phyloP scores from a whole-genome alignment of 2,329 filamentous ascomycete species.

The Ambrosiella cleistominuta region DNA sequence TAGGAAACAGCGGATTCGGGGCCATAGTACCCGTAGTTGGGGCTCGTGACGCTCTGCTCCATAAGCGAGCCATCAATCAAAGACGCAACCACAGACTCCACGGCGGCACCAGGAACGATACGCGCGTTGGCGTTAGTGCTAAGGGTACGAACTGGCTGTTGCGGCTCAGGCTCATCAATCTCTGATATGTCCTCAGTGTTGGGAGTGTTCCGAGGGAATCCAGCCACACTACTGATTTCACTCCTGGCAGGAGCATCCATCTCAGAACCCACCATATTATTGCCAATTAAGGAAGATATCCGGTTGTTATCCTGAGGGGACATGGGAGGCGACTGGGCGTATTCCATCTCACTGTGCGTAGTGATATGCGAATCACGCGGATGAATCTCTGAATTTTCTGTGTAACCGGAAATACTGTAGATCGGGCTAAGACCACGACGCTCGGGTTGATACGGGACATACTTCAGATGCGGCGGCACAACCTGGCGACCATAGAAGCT shows the following conservation, averaged over 20 bases:
- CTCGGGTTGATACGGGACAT: slow-evolving; percentile 51
- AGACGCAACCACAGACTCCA: slow-evolving; percentile 84
- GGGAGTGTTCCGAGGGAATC: slow-evolving; percentile 35
- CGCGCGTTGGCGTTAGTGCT: slow-evolving; percentile 64
- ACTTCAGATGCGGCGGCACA: slow-evolving; percentile 45
- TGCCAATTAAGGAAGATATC: slow-evolving; percentile 34
- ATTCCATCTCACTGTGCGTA: slow-evolving; percentile 26
- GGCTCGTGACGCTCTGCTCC: slow-evolving; percentile 46
- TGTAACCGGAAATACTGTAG: slow-evolving; percentile 79
- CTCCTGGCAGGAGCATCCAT: slow-evolving; percentile 6
- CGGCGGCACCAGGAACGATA: slow-evolving; percentile 53
- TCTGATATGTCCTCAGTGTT: slow-evolving; percentile 35
- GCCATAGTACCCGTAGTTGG: slow-evolving; percentile 7
- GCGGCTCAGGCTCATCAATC: slow-evolving; percentile 38
- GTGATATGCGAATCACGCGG: slow-evolving; percentile 40
- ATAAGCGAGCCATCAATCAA: slow-evolving; percentile 58
- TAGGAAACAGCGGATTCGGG: slow-evolving; percentile 10
- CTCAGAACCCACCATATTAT: slow-evolving; percentile 31
- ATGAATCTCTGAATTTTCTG: slow-evolving; percentile 33
- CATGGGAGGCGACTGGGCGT: slow-evolving; percentile 43
- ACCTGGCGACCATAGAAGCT: slow-evolving; percentile 42
- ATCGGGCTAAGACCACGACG: slow-evolving; percentile 69
- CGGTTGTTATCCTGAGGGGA: slow-evolving; percentile 31
- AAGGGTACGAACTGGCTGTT: slow-evolving; percentile 52
- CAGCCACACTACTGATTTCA: slow-evolving; percentile 8